phyloP scores from a whole-genome alignment of 345 rosid species.

The Salix udensis region DNA sequence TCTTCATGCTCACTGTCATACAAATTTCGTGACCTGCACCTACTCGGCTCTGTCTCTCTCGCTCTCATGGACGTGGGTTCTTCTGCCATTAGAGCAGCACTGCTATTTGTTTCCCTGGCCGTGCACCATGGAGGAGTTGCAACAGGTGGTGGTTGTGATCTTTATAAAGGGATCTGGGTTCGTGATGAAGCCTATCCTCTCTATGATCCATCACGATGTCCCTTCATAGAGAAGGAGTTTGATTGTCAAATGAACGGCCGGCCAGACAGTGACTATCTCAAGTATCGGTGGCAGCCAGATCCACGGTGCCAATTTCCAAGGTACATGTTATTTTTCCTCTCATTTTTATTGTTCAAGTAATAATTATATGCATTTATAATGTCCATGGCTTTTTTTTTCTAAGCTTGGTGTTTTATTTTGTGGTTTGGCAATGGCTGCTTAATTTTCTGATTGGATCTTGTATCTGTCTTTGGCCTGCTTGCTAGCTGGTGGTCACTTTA shows the following conservation, averaged over 20 bases:
- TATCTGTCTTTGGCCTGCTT: too few species aligned
- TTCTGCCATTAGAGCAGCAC: neutral
- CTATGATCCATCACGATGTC: slow-evolving; percentile 33
- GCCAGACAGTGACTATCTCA: slow-evolving; percentile 39
- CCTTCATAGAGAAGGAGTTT: slow-evolving; percentile 44
- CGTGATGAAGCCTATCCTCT: slow-evolving; percentile 35
- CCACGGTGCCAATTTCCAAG: slow-evolving; percentile 38
- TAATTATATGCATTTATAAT: too few species aligned
- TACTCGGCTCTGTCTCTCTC: neutral
- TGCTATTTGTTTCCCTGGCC: neutral
- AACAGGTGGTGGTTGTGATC: slow-evolving; percentile 20
- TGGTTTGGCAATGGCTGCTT: neutral
- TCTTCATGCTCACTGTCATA: neutral
- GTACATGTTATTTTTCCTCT: slow-evolving; percentile 14
- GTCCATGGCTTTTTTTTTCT: too few species aligned
- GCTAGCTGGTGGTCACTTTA: neutral
- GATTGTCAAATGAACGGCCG: slow-evolving; percentile 45
- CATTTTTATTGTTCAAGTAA: neutral
- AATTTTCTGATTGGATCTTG: neutral
- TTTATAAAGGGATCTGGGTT: slow-evolving; percentile 45
- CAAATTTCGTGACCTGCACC: neutral
- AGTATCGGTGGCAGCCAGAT: slow-evolving; percentile 51
- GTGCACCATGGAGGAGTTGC: neutral
- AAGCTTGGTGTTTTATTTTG: too few species aligned
- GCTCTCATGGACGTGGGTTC: neutral